Conservation (phyloP, 73 alveolate species). For the Paramecium caudatum region DNA sequence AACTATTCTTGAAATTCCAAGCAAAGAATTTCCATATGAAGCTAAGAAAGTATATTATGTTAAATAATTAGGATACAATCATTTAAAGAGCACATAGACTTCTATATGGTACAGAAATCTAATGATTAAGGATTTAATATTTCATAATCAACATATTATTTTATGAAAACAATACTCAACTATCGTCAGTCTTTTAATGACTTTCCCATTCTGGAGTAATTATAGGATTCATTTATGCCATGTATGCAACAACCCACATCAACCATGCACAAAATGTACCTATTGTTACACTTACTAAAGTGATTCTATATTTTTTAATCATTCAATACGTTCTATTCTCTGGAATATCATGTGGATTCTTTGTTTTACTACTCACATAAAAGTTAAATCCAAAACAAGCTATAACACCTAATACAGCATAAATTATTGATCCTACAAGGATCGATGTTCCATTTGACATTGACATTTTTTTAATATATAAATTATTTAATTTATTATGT, state of each 20-base stretch:
- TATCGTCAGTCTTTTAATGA: neutral
- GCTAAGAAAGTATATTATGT: conserved; percentile 88
- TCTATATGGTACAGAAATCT: conserved; percentile 77
- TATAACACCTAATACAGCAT: conserved; percentile 10
- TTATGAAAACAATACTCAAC: conserved; percentile 18
- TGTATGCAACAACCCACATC: conserved; percentile 67
- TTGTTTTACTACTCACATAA: conserved; percentile 46
- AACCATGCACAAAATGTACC: conserved; percentile 67
- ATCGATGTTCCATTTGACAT: conserved; percentile 18
- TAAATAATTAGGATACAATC: conserved; percentile 66
- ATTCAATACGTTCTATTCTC: conserved; percentile 59
- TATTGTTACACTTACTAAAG: conserved; percentile 51
- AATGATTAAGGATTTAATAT: conserved; percentile 33
- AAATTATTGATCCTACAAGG: conserved; percentile 53
- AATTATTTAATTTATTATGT: conserved; percentile 37
- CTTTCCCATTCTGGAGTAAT: conserved; percentile 55
- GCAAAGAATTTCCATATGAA: conserved; percentile 95
- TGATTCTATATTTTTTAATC: neutral
- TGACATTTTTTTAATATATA: neutral
- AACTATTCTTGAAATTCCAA: conserved; percentile 97
- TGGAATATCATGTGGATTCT: conserved; percentile 58
- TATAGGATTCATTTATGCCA: conserved; percentile 64
- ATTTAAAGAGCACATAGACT: conserved; percentile 78
- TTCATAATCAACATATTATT: neutral
- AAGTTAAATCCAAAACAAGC: conserved; percentile 43